phyloP scores from a whole-genome alignment of 1,284 basidiomycete genomes.

The Ustilago xerochloae region DNA sequence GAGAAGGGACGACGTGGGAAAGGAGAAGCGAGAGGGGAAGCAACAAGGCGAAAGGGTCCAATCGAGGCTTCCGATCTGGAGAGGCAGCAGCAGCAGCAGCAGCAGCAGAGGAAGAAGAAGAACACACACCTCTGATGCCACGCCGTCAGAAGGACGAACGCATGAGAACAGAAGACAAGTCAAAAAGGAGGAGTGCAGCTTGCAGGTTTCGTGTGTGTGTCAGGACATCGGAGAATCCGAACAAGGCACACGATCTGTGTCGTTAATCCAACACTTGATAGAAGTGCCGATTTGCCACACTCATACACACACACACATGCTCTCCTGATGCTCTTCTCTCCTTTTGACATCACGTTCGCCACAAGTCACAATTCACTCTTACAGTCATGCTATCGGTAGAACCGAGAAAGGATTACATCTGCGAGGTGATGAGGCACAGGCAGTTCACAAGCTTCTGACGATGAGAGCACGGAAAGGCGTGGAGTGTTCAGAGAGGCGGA shows the following conservation, averaged over 20 bases:
- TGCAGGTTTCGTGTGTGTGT: neutral
- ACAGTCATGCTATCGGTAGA: neutral
- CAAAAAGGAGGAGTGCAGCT: neutral
- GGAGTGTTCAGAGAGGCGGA: neutral
- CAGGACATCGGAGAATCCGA: neutral
- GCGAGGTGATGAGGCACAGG: too few species aligned
- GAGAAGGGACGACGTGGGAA: neutral
- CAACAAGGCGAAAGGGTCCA: conserved; percentile 4
- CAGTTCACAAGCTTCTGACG: neutral
- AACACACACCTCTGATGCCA: neutral
- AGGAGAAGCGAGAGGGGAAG: neutral
- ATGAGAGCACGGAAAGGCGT: neutral
- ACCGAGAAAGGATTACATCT: neutral
- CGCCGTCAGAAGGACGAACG: too few species aligned
- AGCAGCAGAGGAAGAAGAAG: neutral
- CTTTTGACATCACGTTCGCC: neutral
- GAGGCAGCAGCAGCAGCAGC: neutral
- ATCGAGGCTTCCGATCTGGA: neutral
- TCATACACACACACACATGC: neutral
- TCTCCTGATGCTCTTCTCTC: neutral
- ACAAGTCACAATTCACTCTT: neutral
- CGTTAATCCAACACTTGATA: neutral
- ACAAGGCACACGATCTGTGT: neutral
- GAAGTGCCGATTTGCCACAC: neutral
- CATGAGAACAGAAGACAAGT: neutral